These are phyloP conservation scores for Nemania diffusa DNA, from an alignment of 2,329 filamentous ascomycete species.

Conservation along the genomic window DNA sequence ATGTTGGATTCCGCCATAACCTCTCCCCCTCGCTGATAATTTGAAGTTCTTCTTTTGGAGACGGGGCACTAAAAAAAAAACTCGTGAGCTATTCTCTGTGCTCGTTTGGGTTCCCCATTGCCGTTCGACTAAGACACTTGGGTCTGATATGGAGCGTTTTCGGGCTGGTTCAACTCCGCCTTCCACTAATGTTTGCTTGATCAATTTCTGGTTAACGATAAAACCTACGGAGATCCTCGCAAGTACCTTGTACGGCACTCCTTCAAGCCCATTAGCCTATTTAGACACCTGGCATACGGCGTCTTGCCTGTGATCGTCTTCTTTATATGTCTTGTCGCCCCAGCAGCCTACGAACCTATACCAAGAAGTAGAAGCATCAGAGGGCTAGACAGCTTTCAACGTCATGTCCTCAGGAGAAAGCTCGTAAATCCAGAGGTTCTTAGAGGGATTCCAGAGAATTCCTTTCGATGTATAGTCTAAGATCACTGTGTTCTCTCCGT, in stretches of 20 bases:
- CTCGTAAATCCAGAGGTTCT: neutral
- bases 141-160: neutral
- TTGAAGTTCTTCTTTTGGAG: too few species aligned
- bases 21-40: too few species aligned
- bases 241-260: neutral
- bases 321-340: neutral
- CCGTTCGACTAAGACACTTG: neutral
- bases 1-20: too few species aligned
- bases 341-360: neutral
- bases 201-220: neutral
- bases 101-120: neutral
- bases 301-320: neutral
- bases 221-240: neutral
- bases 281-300: neutral
- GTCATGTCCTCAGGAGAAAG: neutral
- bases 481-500: neutral
- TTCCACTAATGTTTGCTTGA: neutral
- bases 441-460: neutral
- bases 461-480: neutral
- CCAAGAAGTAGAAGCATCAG: neutral
- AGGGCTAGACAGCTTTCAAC: neutral
- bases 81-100: too few species aligned
- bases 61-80: too few species aligned
- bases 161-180: neutral
- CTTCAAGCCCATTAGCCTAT: neutral